Base-by-base conservation (phyloP, 163 green algal genomes). In the Scenedesmus sp. region DNA sequence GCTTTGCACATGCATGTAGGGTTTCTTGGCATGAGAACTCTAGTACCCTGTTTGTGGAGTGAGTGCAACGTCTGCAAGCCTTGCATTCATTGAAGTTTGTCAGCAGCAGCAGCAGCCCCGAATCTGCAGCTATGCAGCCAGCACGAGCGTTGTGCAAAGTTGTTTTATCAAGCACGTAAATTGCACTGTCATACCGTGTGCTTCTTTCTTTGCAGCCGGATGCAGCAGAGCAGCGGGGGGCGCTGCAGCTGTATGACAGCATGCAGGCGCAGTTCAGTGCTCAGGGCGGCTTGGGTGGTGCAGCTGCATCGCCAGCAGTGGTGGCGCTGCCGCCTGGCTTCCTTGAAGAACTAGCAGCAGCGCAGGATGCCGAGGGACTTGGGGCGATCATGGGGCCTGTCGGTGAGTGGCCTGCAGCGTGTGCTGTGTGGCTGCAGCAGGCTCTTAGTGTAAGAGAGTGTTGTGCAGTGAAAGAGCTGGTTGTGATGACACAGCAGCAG, bases 281-380 rank as follows among this genome's bases (percentile, higher is more conserved):
- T 56, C 86, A 83, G n/a, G n/a, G 54, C 34, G 55, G 81, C 34
- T 26, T 66, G 81, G 54, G 54, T 34, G 81, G 34, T 18, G 81
- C 55, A 60, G 81, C 55, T n/a, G 81, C 70, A 52, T 46, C 70
- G 46, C 23, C 70, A 79, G 70, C 70, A 8, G 70, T 79, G 13
- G 23, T 52, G 54, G 82, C 95, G n/a, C 93, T 99, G 92, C 97
- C 98, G 0, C 52, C 88, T 0, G 95, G 96, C 0, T 99, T 99
- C 82, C 90, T 99, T 57, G 96, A 98, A 83, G 95, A 98, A 67
- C 95, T 99, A 59, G 94, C 94, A 12, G 92, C 89, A 8, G 86
- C 89, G 81, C 90, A 95, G 23, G 95, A 97, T 4, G 55, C 55
- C 0, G 97, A 99, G n/a, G 92, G 94, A 5, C 94, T 99, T 66